phyloP scores from a whole-genome alignment of 2,329 filamentous ascomycete genomes.

The Myriosclerotinia scirpicola region DNA sequence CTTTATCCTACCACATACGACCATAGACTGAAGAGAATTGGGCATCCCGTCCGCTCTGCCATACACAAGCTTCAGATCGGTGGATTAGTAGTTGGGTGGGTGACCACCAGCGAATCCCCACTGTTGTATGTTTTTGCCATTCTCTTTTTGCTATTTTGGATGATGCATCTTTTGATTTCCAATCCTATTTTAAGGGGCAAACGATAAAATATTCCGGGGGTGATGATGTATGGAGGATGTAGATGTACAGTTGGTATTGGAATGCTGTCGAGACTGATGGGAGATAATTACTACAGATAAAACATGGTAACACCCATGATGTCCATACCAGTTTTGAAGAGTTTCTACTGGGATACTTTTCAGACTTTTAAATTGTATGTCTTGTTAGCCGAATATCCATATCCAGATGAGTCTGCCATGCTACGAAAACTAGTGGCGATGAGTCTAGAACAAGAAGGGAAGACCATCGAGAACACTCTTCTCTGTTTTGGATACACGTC shows the following conservation, averaged over 20 bases:
- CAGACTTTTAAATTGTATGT: not conserved
- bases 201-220: too few relatives aligned
- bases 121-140: slow-evolving; percentile 1
- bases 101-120: slow-evolving; percentile 20
- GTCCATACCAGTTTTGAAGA: not conserved
- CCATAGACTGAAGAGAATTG: slow-evolving; percentile 21
- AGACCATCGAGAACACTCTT: too few relatives aligned
- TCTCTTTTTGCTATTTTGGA: not conserved
- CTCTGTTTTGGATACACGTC: too few relatives aligned
- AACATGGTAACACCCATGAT: too few relatives aligned
- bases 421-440: too few relatives aligned
- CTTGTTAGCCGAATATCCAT: not conserved
- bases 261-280: too few relatives aligned
- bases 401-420: too few relatives aligned
- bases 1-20: rapidly evolving
- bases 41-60: slow-evolving; percentile 19
- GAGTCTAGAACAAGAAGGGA: too few relatives aligned
- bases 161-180: not conserved
- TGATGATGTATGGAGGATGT: not conserved
- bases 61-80: slow-evolving; percentile 21
- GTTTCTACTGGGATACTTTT: not conserved
- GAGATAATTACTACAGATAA: too few relatives aligned
- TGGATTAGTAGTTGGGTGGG: slow-evolving; percentile 20
- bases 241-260: too few relatives aligned
- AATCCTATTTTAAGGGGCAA: too few relatives aligned